Evolutionary conservation across 257 asterid species (phyloP).

Genomic region (Nicotiana benthamiana): DNA sequence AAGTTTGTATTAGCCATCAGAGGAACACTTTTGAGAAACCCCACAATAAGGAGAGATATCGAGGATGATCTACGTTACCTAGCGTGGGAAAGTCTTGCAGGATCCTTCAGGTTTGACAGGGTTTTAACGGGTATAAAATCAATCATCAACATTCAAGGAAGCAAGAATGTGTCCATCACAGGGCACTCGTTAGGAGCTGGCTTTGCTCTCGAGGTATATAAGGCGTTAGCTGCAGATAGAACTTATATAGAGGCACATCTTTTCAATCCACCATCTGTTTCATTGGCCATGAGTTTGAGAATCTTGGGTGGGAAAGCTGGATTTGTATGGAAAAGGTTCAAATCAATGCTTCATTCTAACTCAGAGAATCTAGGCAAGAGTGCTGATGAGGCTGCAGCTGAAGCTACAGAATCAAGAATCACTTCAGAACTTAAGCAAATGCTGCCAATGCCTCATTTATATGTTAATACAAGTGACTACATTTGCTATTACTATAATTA

Average conservation of each 20-base stretch:
- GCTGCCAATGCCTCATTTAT: conserved; percentile 74
- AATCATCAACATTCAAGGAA: conserved; percentile 40
- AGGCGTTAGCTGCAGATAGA: conserved; percentile 55
- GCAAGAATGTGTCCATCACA: conserved; percentile 49
- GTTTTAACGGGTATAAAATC: conserved; percentile 31
- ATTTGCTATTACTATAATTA: conserved; percentile 59
- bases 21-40: conserved; percentile 61
- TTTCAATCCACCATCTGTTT: conserved; percentile 76
- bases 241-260: conserved; percentile 61
- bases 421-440: conserved; percentile 38
- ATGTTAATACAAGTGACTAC: conserved; percentile 60
- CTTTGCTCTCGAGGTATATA: conserved; percentile 73
- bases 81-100: conserved; percentile 64
- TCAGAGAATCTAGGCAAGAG: conserved; percentile 8
- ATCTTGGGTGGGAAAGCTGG: conserved; percentile 58
- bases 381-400: conserved; percentile 4
- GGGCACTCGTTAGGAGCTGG: conserved; percentile 83
- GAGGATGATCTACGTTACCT: conserved; percentile 70
- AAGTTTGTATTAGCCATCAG: conserved; percentile 51
- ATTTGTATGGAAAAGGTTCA: conserved; percentile 50
- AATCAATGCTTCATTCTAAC: conserved; percentile 33
- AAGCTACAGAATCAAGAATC: background rate
- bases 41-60: conserved; percentile 61
- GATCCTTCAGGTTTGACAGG: conserved; percentile 49
- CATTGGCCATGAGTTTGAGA: conserved; percentile 53